Evolutionary conservation across 2,329 filamentous ascomycete species (phyloP).

Genomic region (Aspergillus transmontanensis): DNA sequence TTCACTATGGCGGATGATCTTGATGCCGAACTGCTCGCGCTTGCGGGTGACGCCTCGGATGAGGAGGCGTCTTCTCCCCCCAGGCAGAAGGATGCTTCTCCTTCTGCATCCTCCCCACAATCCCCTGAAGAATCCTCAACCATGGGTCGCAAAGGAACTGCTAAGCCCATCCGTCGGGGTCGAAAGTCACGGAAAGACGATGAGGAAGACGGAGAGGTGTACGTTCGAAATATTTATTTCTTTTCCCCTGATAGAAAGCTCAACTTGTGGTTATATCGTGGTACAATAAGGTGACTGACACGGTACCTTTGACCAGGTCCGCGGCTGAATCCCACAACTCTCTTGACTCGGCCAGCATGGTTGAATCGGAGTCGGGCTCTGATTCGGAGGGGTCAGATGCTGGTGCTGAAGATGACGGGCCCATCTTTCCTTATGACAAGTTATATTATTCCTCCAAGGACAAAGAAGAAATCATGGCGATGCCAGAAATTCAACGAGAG

Average conservation of each 20-base stretch:
- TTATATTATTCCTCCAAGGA: constrained; percentile 75
- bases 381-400: constrained; percentile 63
- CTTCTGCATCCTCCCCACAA: constrained; percentile 51
- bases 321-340: constrained; percentile 71
- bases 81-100: constrained; percentile 60
- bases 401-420: constrained; percentile 49
- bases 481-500: constrained; percentile 91
- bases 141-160: constrained; percentile 51
- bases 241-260: neutral
- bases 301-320: constrained; percentile 55
- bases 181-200: constrained; percentile 59
- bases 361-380: constrained; percentile 83
- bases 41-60: constrained; percentile 70
- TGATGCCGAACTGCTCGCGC: constrained; percentile 89
- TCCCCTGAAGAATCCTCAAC: constrained; percentile 46
- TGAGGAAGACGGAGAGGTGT: constrained; percentile 83
- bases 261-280: neutral
- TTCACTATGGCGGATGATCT: constrained; percentile 74
- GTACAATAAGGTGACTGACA: constrained; percentile 15
- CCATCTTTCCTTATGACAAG: constrained; percentile 80
- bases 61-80: constrained; percentile 56
- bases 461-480: constrained; percentile 75
- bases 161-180: constrained; percentile 41
- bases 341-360: constrained; percentile 82
- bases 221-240: constrained; percentile 48